Evolutionary conservation across 2,329 filamentous ascomycete genomes (phyloP).

Genomic region (Pseudonectria buxi): DNA sequence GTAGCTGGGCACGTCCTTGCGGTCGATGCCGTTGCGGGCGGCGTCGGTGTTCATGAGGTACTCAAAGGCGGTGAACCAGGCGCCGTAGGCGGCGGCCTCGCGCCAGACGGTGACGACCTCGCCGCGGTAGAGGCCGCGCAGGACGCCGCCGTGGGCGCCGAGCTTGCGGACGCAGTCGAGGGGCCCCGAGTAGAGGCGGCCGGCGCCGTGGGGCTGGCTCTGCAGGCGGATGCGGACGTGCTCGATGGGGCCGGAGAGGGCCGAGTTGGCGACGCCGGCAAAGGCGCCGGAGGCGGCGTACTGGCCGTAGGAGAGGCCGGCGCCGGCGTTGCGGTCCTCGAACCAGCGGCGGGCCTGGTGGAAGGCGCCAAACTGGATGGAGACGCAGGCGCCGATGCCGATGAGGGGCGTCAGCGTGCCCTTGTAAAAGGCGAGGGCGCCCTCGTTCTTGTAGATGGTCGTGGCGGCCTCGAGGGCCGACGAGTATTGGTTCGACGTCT

Average conservation of each 20-base stretch:
- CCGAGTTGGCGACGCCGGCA: slow-evolving; percentile 82
- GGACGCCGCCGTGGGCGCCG: slow-evolving; percentile 53
- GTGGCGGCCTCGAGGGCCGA: slow-evolving; percentile 73
- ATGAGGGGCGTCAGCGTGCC: slow-evolving; percentile 91
- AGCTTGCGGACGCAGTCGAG: slow-evolving; percentile 88
- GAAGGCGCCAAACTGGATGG: slow-evolving; percentile 97
- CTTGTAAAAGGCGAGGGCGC: slow-evolving; percentile 92
- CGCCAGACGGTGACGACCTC: slow-evolving; percentile 77
- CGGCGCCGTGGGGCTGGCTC: slow-evolving; percentile 85
- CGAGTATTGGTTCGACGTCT: slow-evolving; percentile 77
- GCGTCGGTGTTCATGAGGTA: slow-evolving; percentile 92
- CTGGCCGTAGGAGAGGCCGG: slow-evolving; percentile 65
- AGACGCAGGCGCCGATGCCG: slow-evolving; percentile 94
- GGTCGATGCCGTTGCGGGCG: slow-evolving; percentile 64
- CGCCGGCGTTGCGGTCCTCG: slow-evolving; percentile 66
- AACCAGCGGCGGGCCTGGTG: slow-evolving; percentile 83
- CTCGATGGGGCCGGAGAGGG: slow-evolving; percentile 87
- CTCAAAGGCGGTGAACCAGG: slow-evolving; percentile 94
- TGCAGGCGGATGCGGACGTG: slow-evolving; percentile 94
- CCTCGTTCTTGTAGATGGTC: slow-evolving; percentile 82
- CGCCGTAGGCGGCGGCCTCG: slow-evolving; percentile 90
- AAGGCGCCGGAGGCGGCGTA: slow-evolving; percentile 91
- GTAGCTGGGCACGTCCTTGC: slow-evolving; percentile 70
- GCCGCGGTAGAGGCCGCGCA: slow-evolving; percentile 77
- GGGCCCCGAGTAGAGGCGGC: slow-evolving; percentile 73